Percentiles rank a stretch among this genome's conserved stretches.
Evolutionary conservation across 2,329 filamentous ascomycete species (phyloP).

Genomic region (Dothistroma septosporum): DNA sequence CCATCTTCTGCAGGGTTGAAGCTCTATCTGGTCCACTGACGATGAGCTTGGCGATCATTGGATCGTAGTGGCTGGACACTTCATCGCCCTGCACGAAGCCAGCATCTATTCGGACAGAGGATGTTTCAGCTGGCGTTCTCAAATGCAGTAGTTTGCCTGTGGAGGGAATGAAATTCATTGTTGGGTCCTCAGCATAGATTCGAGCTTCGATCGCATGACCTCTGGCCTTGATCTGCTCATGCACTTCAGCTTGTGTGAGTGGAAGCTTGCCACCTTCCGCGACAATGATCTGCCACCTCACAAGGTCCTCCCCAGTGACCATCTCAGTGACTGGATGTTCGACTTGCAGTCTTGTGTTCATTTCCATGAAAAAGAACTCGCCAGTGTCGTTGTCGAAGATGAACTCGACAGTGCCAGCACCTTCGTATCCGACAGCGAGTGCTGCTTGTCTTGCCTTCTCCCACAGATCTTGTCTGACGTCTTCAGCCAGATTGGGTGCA

Average conservation of each 20-base stretch:
- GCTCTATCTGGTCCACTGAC: slow-evolving; percentile 75
- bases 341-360: slow-evolving; percentile 82
- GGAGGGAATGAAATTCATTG: slow-evolving; percentile 87
- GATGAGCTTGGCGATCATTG: slow-evolving; percentile 98
- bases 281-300: slow-evolving; percentile 92
- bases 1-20: slow-evolving; percentile 77
- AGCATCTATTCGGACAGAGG: slow-evolving; percentile 83
- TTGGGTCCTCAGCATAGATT: slow-evolving; percentile 94
- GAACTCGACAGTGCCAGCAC: slow-evolving; percentile 64
- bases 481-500: slow-evolving; percentile 57
- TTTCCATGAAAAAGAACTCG: slow-evolving; percentile 68
- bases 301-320: slow-evolving; percentile 72
- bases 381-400: slow-evolving; percentile 65
- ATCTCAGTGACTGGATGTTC: slow-evolving; percentile 92
- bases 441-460: slow-evolving; percentile 61
- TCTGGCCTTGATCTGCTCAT: slow-evolving; percentile 64
- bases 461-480: slow-evolving; percentile 61
- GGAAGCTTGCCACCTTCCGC: slow-evolving; percentile 67
- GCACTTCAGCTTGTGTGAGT: slow-evolving; percentile 61
- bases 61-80: slow-evolving; percentile 91
- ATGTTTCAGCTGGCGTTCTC: slow-evolving; percentile 62
- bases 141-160: slow-evolving; percentile 85
- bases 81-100: slow-evolving; percentile 89
- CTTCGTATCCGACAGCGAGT: slow-evolving; percentile 61
- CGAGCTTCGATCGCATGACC: slow-evolving; percentile 92